Evolutionary conservation across 495 filamentous ascomycete genomes (phyloP), one percentile per base, ranked within the genome.

Genomic region (Neurospora sp.): DNA sequence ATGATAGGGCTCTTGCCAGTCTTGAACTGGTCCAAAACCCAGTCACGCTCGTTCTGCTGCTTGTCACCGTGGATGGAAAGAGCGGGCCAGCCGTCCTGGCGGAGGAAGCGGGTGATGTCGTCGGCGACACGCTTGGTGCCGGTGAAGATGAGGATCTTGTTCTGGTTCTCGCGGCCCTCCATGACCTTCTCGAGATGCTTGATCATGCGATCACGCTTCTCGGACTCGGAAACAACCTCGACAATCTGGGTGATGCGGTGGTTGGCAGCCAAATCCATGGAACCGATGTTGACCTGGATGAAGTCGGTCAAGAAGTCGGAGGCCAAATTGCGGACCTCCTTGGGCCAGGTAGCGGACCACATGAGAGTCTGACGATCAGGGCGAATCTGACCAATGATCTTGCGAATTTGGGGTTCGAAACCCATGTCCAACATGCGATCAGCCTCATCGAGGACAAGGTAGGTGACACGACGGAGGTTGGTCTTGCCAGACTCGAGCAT

Each of bases 311-410:
- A 88, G 87, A 96, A 99, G 81, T 99, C 96, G 40, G 92, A 87
- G n/a, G 96, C 96, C 73, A 98, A 87, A 80, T 93, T 91, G 77
- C 96, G 94, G 76, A 99, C 95, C 81, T 99, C 96, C 89, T 98
- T 99, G 74, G 96, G 96, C 96, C 96, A 99, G 9, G 96, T 99
- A 77, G 96, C 96, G 72, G 96, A 99, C 96, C 96, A 99, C 96
- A 99, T 99, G 89, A 94, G 97, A 74, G 96, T 99, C 79, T 99
- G 96, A 87, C 96, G 92, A 82, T 99, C 96, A 73, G 96, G 96
- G 76, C 96, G 93, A 85, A 99, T 99, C 85, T 99, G 96, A 69
- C 91, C 86, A 75, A 99, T 93, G 76, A 98, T 97, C 88, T 97
- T 97, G 84, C 94, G 91, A 79, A 94, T 93, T 79, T 93, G 90